Percentiles rank a stretch among this genome's conserved stretches.
These are phyloP conservation scores for Heterobasidion occidentale DNA, from an alignment of 1,284 basidiomycete genomes.

Conservation along the genomic window DNA sequence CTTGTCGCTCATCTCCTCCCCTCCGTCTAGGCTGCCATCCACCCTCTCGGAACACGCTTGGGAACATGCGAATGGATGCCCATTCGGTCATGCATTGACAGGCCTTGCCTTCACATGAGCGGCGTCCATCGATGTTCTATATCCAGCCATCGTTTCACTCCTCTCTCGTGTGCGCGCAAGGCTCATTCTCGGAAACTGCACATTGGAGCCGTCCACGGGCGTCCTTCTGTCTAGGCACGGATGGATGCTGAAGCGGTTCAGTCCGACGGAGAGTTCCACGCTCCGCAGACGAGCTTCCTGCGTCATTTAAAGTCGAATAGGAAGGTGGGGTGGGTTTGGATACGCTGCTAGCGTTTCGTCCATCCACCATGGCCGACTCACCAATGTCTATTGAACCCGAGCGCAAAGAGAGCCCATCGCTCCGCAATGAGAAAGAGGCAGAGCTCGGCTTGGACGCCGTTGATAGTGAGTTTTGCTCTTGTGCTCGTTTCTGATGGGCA, in stretches of 20 bases:
- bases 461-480: neutral
- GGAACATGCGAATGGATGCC: neutral
- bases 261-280: neutral
- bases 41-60: no score
- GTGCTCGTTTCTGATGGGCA: no score
- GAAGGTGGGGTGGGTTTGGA: neutral
- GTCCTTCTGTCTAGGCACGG: neutral
- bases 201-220: neutral
- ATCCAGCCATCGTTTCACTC: neutral
- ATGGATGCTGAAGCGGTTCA: neutral
- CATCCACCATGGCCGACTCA: slow-evolving; percentile 1
- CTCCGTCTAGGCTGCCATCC: no score
- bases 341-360: neutral
- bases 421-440: neutral
- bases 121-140: neutral
- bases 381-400: neutral
- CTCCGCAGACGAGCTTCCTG: neutral
- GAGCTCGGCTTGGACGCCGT: neutral
- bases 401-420: neutral
- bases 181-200: neutral
- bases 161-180: neutral
- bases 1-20: no score
- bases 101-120: neutral
- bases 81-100: neutral
- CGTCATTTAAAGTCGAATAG: slow-evolving; percentile 1